Evolutionary conservation across 2,329 filamentous ascomycete species (phyloP).

Genomic region (Ophiostoma perfectum): DNA sequence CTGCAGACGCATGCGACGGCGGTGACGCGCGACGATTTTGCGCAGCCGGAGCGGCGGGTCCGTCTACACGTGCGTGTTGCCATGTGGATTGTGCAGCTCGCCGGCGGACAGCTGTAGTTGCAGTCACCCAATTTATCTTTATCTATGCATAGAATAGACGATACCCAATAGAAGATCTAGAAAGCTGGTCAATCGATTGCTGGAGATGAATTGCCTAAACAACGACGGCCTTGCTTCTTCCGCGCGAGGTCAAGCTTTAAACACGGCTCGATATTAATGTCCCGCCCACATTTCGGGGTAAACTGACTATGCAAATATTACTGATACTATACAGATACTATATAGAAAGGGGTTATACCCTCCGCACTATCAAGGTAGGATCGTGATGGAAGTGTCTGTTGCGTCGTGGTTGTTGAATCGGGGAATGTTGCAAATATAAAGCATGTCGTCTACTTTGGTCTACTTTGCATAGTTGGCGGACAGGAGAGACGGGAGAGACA

Average conservation of each 20-base stretch:
- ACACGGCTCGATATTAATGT: neutral
- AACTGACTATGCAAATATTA: no score
- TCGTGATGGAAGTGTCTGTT: no score
- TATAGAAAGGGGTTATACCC: no score
- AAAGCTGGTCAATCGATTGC: no score
- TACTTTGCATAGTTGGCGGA: no score
- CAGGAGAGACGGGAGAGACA: no score
- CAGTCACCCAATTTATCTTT: conserved; percentile 21
- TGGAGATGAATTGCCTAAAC: neutral
- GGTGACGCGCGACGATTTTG: conserved; percentile 72
- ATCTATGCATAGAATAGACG: neutral
- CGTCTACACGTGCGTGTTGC: conserved; percentile 77
- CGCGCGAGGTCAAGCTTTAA: neutral
- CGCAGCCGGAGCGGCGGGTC: conserved; percentile 74
- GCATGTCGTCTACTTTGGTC: no score
- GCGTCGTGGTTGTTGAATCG: no score
- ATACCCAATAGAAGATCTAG: conserved; percentile 5
- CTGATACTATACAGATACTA: no score
- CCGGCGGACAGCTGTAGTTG: conserved; percentile 74
- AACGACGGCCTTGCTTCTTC: neutral
- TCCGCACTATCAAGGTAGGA: no score
- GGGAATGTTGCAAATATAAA: no score
- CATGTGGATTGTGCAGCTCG: conserved; percentile 86
- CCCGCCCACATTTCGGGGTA: neutral
- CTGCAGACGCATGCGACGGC: conserved; percentile 66